These are phyloP conservation scores for Letharia columbiana DNA, from an alignment of 495 filamentous ascomycete genomes.

Conservation along the genomic window DNA sequence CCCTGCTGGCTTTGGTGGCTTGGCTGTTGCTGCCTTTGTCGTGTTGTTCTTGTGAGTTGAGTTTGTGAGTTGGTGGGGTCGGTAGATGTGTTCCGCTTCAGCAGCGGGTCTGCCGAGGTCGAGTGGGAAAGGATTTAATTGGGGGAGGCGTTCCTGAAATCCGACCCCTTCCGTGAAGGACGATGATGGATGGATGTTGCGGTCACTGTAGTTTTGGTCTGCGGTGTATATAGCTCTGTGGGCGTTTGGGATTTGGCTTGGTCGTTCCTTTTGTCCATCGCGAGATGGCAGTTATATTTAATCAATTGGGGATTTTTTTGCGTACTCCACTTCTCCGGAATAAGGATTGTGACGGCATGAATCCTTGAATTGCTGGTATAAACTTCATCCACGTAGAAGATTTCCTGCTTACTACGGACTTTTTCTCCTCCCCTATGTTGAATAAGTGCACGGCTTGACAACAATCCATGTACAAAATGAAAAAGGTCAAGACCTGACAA, in stretches of 20 bases:
- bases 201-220: not conserved
- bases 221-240: not conserved
- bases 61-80: not conserved
- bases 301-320: not conserved
- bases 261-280: not conserved
- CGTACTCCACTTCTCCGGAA: too few species aligned
- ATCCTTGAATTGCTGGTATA: too few species aligned
- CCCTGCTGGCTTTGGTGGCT: not conserved
- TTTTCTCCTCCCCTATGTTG: too few species aligned
- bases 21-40: not conserved
- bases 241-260: not conserved
- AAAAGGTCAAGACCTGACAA: too few species aligned
- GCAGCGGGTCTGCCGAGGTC: conserved; percentile 6
- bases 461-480: too few species aligned
- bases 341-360: too few species aligned
- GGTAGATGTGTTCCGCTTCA: not conserved
- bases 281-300: not conserved
- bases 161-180: not conserved
- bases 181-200: not conserved
- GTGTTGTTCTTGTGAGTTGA: not conserved
- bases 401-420: too few species aligned
- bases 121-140: not conserved
- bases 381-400: too few species aligned
- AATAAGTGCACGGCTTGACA: too few species aligned
- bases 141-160: not conserved